phyloP scores from a whole-genome alignment of 345 rosid genomes.

The Noccaea bulbosa region DNA sequence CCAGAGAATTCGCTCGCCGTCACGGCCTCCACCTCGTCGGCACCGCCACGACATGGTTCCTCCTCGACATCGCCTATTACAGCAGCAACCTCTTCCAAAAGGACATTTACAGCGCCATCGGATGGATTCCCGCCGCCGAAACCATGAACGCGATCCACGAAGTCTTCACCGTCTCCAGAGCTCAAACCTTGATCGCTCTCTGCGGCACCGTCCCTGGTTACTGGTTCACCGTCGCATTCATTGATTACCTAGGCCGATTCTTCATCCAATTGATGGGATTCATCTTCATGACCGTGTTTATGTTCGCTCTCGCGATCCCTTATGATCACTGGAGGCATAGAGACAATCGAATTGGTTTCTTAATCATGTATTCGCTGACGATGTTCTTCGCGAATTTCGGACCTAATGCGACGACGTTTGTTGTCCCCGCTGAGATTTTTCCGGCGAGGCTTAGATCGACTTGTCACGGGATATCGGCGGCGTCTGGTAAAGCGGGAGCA shows the following conservation, averaged over 20 bases:
- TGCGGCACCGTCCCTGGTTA: constrained; percentile 71
- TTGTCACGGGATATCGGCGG: constrained; percentile 71
- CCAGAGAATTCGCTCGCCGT: constrained; percentile 52
- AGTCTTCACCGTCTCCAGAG: constrained; percentile 53
- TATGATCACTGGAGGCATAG: constrained; percentile 60
- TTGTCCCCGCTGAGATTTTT: constrained; percentile 68
- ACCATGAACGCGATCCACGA: constrained; percentile 72
- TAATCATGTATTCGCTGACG: constrained; percentile 57
- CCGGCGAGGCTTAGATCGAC: constrained; percentile 66
- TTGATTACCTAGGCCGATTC: constrained; percentile 68
- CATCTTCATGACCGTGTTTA: constrained; percentile 63
- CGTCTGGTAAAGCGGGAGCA: constrained; percentile 67
- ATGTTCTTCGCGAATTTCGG: constrained; percentile 73
- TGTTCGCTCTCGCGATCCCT: constrained; percentile 75
- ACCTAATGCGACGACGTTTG: constrained; percentile 70
- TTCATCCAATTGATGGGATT: constrained; percentile 68
- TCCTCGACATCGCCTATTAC: constrained; percentile 75
- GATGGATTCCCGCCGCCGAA: constrained; percentile 52
- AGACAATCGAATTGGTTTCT: constrained; percentile 53
- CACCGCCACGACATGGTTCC: constrained; percentile 71
- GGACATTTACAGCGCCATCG: constrained; percentile 63
- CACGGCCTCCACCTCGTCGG: constrained; percentile 76
- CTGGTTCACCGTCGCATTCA: constrained; percentile 71
- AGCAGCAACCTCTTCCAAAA: constrained; percentile 69
- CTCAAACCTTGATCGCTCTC: constrained; percentile 63